Evolutionary conservation across 2,329 filamentous ascomycete genomes (phyloP).

Genomic region (Fusarium caatingaense): DNA sequence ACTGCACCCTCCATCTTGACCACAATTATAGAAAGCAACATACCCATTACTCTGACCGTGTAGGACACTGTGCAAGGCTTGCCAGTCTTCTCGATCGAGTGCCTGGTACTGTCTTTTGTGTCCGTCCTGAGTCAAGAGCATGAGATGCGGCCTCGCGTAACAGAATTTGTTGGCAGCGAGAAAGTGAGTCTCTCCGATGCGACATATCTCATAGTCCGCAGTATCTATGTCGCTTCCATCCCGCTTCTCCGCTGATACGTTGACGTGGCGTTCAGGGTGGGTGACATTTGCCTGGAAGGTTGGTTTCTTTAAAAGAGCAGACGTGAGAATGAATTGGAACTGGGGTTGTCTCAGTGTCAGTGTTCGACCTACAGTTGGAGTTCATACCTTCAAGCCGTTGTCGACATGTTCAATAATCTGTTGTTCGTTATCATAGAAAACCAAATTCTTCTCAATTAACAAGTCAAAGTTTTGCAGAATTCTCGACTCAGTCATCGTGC

Average conservation of each 20-base stretch:
- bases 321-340: slow-evolving; percentile 7
- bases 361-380: too few species aligned
- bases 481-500: neutral
- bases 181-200: neutral
- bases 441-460: neutral
- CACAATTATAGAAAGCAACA: neutral
- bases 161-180: slow-evolving; percentile 3
- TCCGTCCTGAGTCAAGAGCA: neutral
- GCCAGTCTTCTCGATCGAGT: neutral
- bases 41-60: fast-evolving
- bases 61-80: neutral
- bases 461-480: neutral
- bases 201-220: neutral
- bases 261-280: fast-evolving
- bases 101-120: neutral
- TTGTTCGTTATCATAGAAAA: neutral
- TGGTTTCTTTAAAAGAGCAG: neutral
- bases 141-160: slow-evolving; percentile 1
- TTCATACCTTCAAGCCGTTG: neutral
- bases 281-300: neutral
- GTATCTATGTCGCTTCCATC: slow-evolving; percentile 2
- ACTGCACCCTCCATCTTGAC: slow-evolving; percentile 7
- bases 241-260: fast-evolving
- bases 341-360: neutral
- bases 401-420: neutral